These are phyloP conservation scores for Solanum hybrid DNA, from an alignment of 305 asterid species.

Conservation along the genomic window DNA sequence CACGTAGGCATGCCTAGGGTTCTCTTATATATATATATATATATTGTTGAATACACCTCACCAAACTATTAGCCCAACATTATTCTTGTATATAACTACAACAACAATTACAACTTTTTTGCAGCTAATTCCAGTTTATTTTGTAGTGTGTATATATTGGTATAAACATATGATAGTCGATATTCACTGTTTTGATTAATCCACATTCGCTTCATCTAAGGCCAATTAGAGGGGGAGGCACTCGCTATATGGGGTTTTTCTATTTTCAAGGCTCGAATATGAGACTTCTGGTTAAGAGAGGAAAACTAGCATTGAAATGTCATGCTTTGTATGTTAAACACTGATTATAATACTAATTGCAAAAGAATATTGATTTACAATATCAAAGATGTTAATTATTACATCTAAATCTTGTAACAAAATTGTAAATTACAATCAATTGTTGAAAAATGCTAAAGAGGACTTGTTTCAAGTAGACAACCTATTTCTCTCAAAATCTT, in stretches of 20 bases:
- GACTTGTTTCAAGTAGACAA: neutral
- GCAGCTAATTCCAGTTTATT: neutral
- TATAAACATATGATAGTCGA: neutral
- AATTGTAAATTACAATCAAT: neutral
- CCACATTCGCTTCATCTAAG: neutral
- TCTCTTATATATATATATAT: too few relatives aligned
- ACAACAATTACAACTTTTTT: neutral
- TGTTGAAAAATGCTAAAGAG: neutral
- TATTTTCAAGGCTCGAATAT: neutral
- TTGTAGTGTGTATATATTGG: neutral
- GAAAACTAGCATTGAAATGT: neutral
- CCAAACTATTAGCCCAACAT: neutral
- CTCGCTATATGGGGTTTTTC: neutral
- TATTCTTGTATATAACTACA: neutral
- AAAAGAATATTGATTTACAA: neutral
- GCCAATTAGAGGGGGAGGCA: neutral
- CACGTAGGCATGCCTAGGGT: too few relatives aligned
- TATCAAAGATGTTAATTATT: neutral
- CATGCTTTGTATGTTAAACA: neutral
- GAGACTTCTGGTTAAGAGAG: neutral
- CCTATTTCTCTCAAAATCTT: neutral
- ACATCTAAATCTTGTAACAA: neutral
- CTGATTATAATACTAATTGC: neutral
- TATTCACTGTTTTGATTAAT: neutral
- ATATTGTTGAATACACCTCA: neutral